Conservation (phyloP, 1,284 basidiomycete species). For the Phaffia rhodozyma region DNA sequence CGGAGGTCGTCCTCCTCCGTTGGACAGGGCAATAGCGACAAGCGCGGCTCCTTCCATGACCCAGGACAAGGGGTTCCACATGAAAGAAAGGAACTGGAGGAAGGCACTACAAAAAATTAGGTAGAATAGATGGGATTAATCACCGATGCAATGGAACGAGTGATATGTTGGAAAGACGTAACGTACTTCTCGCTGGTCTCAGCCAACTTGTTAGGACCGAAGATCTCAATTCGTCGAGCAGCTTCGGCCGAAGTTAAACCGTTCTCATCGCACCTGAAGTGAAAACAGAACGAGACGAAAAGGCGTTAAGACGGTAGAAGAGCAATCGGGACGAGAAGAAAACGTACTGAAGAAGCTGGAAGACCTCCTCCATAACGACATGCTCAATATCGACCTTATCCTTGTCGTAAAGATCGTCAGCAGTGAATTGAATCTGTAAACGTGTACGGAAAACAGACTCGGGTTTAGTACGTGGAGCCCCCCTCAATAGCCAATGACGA, state of each 20-base stretch:
- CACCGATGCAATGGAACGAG: not conserved
- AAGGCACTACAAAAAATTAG: slow-evolving; percentile 25
- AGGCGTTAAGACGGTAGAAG: too few species aligned
- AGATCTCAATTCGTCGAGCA: slow-evolving; percentile 73
- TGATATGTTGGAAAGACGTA: not conserved
- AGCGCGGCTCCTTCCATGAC: slow-evolving; percentile 98
- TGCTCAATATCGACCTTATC: slow-evolving; percentile 98
- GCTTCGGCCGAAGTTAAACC: slow-evolving; percentile 71
- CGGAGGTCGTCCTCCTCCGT: slow-evolving; percentile 72
- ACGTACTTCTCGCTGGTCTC: slow-evolving; percentile 64
- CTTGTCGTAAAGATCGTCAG: slow-evolving; percentile 92
- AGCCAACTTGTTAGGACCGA: slow-evolving; percentile 94
- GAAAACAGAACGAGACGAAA: not conserved
- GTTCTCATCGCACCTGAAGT: slow-evolving; percentile 42
- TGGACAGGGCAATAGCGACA: slow-evolving; percentile 91
- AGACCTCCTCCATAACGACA: slow-evolving; percentile 91
- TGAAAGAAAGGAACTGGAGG: slow-evolving; percentile 80
- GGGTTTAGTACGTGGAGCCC: too few species aligned
- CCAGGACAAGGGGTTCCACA: slow-evolving; percentile 98
- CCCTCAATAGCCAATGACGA: too few species aligned
- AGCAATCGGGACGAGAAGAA: not conserved
- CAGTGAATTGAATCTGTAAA: slow-evolving; percentile 57
- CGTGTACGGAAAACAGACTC: too few species aligned
- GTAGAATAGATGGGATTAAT: too few species aligned
- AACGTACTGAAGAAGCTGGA: slow-evolving; percentile 81